Evolutionary conservation across 306 rosid species (phyloP), one percentile per base, ranked within the genome.

Genomic region (Lupinus albus): DNA sequence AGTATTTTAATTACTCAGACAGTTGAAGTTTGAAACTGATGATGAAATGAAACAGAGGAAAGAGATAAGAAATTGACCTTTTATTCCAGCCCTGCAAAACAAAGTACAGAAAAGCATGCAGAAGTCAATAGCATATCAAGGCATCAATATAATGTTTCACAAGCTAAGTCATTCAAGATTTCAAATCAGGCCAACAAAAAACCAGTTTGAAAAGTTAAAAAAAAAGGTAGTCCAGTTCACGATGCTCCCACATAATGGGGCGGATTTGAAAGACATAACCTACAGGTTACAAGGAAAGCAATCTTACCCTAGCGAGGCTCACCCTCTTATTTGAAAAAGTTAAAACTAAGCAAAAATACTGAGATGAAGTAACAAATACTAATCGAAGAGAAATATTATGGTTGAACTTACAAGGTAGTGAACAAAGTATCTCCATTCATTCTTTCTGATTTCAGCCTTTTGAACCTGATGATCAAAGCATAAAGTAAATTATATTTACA

Each of bases 51-150:
- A 51, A 74, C 60, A 65, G 45, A 45, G 5, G 52, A 50, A 83
- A 78, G 55, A 46, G 55, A 46, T 66, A 62, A 66, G 56, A 75
- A 65, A 80, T 96, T 93, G 76, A 93, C 99, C 88, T 94, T 84
- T 94, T 94, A 75, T 86, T 94, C 99, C 99, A 94, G 54, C 99
- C 99, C 99, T 94, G 99, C 89, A 86, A 85, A 84, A 83, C 35
- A 81, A 35, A 38, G 84, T 80, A 48, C 62, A 18, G 16, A 20
- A 55, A 45, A 62, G 45, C 64, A 68, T 49, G 16, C 59, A 21
- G 39, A 48, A 57, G 76, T 75, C 73, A 78, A 50, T 61, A 66
- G 50, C 70, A 32, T 48, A 61, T 33, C 64, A 53, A 16, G 12
- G 33, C 41, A 74, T 32, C 65, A 67, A 71, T 57, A 47, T 41